Conservation (phyloP, 2,329 filamentous ascomycete species). For the Didymella pinodella region DNA sequence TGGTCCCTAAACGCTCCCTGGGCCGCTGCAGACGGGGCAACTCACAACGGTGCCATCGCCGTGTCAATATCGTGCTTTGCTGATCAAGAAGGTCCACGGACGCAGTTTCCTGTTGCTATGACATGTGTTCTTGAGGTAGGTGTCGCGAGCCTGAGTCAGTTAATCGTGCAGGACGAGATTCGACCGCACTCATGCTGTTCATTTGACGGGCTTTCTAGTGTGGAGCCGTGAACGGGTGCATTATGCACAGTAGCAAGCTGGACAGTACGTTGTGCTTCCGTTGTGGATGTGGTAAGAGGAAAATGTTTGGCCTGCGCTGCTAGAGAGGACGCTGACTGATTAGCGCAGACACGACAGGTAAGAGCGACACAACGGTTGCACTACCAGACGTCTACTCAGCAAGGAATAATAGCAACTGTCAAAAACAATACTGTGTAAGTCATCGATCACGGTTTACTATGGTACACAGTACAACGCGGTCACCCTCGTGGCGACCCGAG, state of each 20-base stretch:
- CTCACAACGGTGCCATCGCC: not conserved
- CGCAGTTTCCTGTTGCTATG: constrained; percentile 1
- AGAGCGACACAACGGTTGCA: not conserved
- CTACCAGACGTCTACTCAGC: not conserved
- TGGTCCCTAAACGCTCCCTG: not conserved
- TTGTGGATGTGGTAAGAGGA: not conserved
- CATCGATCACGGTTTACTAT: not conserved
- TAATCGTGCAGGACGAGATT: not conserved
- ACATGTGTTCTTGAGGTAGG: constrained; percentile 1
- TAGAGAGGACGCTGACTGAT: not conserved
- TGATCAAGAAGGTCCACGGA: not conserved
- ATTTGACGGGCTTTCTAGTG: constrained; percentile 4
- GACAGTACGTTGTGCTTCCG: not conserved
- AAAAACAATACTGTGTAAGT: not conserved
- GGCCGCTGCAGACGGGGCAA: not conserved
- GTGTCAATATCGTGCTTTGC: constrained; percentile 1
- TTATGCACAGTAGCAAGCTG: not conserved
- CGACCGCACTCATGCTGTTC: constrained; percentile 5
- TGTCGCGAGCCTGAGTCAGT: constrained; percentile 16
- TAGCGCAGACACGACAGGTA: not conserved
- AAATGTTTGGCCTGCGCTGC: not conserved
- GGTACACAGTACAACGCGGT: not conserved
- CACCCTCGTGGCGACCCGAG: not conserved
- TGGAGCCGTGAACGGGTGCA: not conserved
- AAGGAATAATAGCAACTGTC: not conserved